phyloP scores from a whole-genome alignment of 306 rosid species.

The Vigna radiata region DNA sequence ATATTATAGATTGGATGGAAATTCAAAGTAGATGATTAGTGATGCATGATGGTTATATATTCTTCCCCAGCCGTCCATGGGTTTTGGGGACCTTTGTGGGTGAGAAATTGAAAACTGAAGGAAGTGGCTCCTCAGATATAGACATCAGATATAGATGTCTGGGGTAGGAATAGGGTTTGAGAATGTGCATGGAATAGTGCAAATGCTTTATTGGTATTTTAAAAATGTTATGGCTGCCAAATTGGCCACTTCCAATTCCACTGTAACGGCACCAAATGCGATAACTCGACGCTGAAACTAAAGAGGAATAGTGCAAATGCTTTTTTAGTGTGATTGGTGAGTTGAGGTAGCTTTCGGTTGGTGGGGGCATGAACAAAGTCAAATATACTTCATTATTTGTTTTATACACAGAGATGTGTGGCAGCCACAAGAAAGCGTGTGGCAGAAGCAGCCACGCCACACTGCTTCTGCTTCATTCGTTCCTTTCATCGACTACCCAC shows the following conservation, averaged over 20 bases:
- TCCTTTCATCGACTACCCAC: neutral
- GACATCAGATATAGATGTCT: slow-evolving; percentile 36
- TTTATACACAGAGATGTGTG: slow-evolving; percentile 37
- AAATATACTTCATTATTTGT: slow-evolving; percentile 27
- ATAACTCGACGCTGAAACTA: slow-evolving; percentile 58
- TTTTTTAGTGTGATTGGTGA: neutral
- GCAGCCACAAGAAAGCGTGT: slow-evolving; percentile 50
- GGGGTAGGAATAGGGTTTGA: slow-evolving; percentile 34
- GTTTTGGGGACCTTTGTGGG: neutral
- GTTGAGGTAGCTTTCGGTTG: slow-evolving; percentile 34
- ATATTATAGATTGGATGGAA: no score
- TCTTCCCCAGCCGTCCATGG: neutral
- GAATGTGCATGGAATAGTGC: slow-evolving; percentile 40
- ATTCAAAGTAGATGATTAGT: no score
- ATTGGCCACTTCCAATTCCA: slow-evolving; percentile 47
- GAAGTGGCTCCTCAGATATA: neutral
- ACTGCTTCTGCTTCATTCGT: neutral
- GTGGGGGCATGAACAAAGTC: slow-evolving; percentile 52
- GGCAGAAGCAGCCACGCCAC: slow-evolving; percentile 27
- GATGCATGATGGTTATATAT: neutral
- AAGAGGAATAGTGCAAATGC: slow-evolving; percentile 27
- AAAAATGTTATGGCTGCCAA: slow-evolving; percentile 34
- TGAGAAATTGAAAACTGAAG: slow-evolving; percentile 5
- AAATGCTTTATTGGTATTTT: neutral
- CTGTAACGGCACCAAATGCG: slow-evolving; percentile 52